Percentiles rank a stretch among this genome's conserved stretches.
phyloP scores from a whole-genome alignment of 805 yeast species.

The Cyberlindnera americana region DNA sequence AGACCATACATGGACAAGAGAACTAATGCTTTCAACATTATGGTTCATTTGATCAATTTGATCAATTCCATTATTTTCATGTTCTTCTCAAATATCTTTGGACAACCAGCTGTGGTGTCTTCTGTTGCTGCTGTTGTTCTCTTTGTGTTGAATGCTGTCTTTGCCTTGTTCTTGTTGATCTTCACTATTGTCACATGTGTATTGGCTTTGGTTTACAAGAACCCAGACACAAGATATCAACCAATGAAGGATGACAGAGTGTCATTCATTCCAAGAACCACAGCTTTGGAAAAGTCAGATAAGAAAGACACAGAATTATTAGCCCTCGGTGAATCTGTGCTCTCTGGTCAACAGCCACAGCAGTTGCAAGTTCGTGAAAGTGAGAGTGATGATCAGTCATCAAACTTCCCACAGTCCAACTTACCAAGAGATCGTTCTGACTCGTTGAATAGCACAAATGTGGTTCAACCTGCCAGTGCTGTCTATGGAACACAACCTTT shows the following conservation, averaged over 20 bases:
- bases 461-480: conserved; percentile 26
- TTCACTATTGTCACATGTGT: conserved; percentile 87
- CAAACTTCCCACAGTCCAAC: conserved; percentile 17
- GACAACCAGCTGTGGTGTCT: conserved; percentile 82
- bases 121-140: conserved; percentile 89
- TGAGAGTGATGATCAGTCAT: conserved; percentile 14
- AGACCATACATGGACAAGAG: conserved; percentile 94
- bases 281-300: conserved; percentile 23
- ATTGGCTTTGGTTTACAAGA: conserved; percentile 78
- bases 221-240: conserved; percentile 93
- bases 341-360: conserved; percentile 28
- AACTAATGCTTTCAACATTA: conserved; percentile 90
- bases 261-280: conserved; percentile 76
- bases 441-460: conserved; percentile 16
- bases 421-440: conserved; percentile 22
- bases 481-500: conserved; percentile 23
- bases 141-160: conserved; percentile 84
- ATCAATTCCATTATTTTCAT: conserved; percentile 82
- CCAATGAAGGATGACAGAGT: conserved; percentile 97
- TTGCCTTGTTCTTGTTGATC: conserved; percentile 75
- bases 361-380: conserved; percentile 18
- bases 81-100: conserved; percentile 82
- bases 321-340: conserved; percentile 29
- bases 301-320: conserved; percentile 29
- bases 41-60: conserved; percentile 74